Evolutionary conservation across 208 protist species (phyloP).

Genomic region (Leptomonas seymouri): DNA sequence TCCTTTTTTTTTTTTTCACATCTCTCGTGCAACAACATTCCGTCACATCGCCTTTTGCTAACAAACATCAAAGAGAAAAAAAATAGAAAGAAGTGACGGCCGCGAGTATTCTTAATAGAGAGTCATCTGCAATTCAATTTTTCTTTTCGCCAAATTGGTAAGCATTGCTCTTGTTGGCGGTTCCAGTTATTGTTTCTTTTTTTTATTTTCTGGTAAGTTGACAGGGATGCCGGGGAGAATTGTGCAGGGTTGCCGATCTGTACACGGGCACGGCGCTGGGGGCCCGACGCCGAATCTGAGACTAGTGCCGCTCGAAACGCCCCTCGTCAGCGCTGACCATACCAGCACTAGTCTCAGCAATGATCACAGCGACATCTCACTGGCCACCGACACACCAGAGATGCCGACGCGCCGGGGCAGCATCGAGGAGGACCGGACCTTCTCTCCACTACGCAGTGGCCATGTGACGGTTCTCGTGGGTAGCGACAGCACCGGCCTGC

Average conservation of each 20-base stretch:
- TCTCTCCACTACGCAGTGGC: not conserved
- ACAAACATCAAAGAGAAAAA: too few species aligned
- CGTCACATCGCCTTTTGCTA: not conserved
- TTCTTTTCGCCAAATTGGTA: too few species aligned
- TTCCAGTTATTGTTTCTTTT: too few species aligned
- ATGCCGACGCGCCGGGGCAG: conserved; percentile 8
- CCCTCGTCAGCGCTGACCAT: not conserved
- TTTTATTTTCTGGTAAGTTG: not conserved
- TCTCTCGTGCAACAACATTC: not conserved
- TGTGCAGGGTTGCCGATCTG: not conserved
- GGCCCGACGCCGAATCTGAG: not conserved
- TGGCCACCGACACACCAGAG: not conserved
- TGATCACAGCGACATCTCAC: conserved; percentile 6
- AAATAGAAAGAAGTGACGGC: too few species aligned
- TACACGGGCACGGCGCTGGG: not conserved
- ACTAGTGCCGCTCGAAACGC: not conserved
- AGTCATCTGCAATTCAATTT: too few species aligned
- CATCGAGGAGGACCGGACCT: not conserved
- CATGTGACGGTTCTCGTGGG: conserved; percentile 9
- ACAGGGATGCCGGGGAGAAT: conserved; percentile 14
- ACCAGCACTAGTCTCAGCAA: not conserved
- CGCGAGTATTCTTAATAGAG: too few species aligned
- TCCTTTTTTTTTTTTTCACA: not conserved
- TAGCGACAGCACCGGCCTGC: too few species aligned
- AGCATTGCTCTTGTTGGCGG: too few species aligned